These are phyloP conservation scores for Echium plantagineum DNA, from an alignment of 257 asterid genomes.

Conservation along the genomic window DNA sequence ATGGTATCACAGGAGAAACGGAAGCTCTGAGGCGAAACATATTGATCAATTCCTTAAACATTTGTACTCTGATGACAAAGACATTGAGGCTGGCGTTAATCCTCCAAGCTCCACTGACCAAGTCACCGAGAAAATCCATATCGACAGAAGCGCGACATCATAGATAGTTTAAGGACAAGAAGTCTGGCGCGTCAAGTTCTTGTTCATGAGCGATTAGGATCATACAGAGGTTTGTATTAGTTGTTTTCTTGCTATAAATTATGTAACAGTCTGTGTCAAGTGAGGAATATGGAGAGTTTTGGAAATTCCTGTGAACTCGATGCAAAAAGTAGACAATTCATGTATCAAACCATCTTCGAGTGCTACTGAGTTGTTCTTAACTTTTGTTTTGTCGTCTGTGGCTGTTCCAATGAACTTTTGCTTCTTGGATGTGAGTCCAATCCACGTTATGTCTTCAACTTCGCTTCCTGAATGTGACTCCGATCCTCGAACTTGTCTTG, in stretches of 20 bases:
- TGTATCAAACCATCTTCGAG: background rate
- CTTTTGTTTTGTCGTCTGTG: too few relatives aligned
- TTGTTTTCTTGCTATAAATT: background rate
- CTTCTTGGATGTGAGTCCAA: too few relatives aligned
- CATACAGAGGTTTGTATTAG: background rate
- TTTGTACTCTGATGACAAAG: slow-evolving; percentile 30
- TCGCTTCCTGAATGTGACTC: too few relatives aligned
- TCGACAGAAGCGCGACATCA: background rate
- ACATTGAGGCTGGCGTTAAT: slow-evolving; percentile 31
- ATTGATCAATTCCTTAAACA: slow-evolving; percentile 42
- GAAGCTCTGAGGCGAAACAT: slow-evolving; percentile 29
- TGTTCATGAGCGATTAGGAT: background rate
- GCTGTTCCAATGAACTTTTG: too few relatives aligned
- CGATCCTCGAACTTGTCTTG: too few relatives aligned
- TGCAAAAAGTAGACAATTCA: background rate
- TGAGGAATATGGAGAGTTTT: slow-evolving; percentile 18
- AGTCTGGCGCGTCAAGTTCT: background rate
- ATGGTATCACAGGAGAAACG: slow-evolving; percentile 39
- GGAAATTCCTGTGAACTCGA: slow-evolving; percentile 31
- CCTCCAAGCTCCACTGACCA: slow-evolving; percentile 11
- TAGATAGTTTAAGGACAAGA: too few relatives aligned
- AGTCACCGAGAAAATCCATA: slow-evolving; percentile 8
- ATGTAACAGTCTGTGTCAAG: slow-evolving; percentile 12
- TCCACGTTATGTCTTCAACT: too few relatives aligned
- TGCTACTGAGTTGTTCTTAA: too few relatives aligned